phyloP scores from a whole-genome alignment of 2,329 filamentous ascomycete genomes.

The Zymoseptoria brevis region DNA sequence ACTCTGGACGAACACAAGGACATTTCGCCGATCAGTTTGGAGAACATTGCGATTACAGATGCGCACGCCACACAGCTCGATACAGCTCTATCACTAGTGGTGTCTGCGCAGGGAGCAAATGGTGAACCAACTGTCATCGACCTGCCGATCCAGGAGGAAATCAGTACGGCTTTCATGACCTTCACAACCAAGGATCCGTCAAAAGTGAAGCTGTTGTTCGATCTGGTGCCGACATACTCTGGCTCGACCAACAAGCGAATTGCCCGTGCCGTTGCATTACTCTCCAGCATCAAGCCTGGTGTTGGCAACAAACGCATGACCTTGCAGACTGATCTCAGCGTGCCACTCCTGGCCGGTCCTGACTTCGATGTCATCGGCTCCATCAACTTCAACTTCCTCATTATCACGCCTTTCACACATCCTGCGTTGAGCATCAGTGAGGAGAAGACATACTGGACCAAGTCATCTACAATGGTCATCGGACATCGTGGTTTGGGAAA shows the following conservation, averaged over 20 bases:
- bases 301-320: conserved; percentile 83
- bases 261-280: conserved; percentile 77
- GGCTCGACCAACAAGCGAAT: conserved; percentile 73
- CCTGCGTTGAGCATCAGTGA: conserved; percentile 89
- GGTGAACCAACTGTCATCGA: conserved; percentile 88
- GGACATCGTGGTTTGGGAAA: conserved; percentile 75
- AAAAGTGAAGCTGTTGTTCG: conserved; percentile 85
- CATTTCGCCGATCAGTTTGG: conserved; percentile 71
- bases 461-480: conserved; percentile 76
- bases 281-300: conserved; percentile 76
- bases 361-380: conserved; percentile 84
- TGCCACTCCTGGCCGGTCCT: conserved; percentile 78
- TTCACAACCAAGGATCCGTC: conserved; percentile 72
- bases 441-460: conserved; percentile 94
- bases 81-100: conserved; percentile 82
- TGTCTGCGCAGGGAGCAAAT: conserved; percentile 74
- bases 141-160: conserved; percentile 85
- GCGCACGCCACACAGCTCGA: conserved; percentile 91
- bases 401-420: conserved; percentile 90
- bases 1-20: conserved; percentile 86
- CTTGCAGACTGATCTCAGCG: conserved; percentile 81
- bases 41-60: conserved; percentile 76
- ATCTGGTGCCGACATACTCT: conserved; percentile 91
- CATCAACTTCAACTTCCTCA: conserved; percentile 93
- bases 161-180: conserved; percentile 84